Conservation (phyloP, 257 asterid species). For the Henckelia pumila region DNA sequence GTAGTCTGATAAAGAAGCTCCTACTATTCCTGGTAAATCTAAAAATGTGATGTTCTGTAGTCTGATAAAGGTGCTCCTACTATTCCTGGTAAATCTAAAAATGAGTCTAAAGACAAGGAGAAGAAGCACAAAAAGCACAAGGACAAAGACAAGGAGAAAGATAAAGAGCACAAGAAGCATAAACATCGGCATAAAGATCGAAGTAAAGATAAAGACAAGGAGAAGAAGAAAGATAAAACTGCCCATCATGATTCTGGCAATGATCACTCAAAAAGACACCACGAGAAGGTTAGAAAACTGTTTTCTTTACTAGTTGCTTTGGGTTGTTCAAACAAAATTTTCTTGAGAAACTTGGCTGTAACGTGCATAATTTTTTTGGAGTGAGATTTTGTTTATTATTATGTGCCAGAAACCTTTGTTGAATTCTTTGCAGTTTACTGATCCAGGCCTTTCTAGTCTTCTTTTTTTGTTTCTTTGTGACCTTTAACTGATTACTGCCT, state of each 20-base stretch:
- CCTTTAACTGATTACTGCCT: not conserved
- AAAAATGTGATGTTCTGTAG: slow-evolving; percentile 50
- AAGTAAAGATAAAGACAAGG: slow-evolving; percentile 58
- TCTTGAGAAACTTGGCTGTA: not conserved
- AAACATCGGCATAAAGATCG: slow-evolving; percentile 68
- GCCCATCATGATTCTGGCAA: slow-evolving; percentile 51
- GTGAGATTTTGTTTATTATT: slow-evolving; percentile 6
- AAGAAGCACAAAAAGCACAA: slow-evolving; percentile 61
- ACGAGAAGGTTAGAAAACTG: slow-evolving; percentile 41
- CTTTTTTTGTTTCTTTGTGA: not conserved
- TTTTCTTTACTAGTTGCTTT: slow-evolving; percentile 24
- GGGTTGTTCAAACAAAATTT: slow-evolving; percentile 20
- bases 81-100: slow-evolving; percentile 52
- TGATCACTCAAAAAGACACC: slow-evolving; percentile 52
- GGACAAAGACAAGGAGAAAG: slow-evolving; percentile 44
- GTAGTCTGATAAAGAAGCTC: slow-evolving; percentile 67
- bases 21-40: slow-evolving; percentile 54
- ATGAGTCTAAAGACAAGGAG: slow-evolving; percentile 61
- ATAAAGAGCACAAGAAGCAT: slow-evolving; percentile 64
- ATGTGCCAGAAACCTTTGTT: not conserved
- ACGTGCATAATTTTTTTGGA: slow-evolving; percentile 1
- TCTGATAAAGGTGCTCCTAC: slow-evolving; percentile 69
- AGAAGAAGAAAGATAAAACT: slow-evolving; percentile 54
- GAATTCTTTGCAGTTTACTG: not conserved
- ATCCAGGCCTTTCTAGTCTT: not conserved